Percentiles rank a stretch among this genome's conserved stretches.
These are phyloP conservation scores for Aureobasidium sp. DNA, from an alignment of 2,329 filamentous ascomycete genomes.

Conservation along the genomic window DNA sequence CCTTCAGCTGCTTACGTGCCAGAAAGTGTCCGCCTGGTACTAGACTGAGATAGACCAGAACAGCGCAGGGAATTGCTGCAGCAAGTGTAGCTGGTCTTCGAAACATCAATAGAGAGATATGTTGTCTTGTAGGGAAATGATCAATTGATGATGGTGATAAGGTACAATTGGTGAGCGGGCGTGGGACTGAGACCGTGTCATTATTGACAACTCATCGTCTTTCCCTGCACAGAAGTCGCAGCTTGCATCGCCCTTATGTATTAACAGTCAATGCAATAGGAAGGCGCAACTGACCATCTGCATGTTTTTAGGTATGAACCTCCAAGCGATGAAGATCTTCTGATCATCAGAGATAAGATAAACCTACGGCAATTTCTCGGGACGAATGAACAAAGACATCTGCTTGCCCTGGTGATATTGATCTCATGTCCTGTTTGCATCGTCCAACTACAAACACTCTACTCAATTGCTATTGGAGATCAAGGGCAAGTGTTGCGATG, in stretches of 20 bases:
- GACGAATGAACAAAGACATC: background rate
- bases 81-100: background rate
- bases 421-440: background rate
- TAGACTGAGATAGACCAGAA: constrained; percentile 2
- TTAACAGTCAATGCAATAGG: background rate
- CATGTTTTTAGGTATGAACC: too few relatives aligned
- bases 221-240: too few relatives aligned
- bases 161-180: too few relatives aligned
- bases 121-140: background rate
- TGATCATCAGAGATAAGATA: background rate
- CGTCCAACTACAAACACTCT: background rate
- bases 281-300: background rate
- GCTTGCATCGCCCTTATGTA: too few relatives aligned
- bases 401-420: background rate
- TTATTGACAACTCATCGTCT: too few relatives aligned
- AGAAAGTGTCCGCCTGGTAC: background rate
- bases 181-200: too few relatives aligned
- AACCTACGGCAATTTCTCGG: background rate
- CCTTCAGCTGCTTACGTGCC: background rate
- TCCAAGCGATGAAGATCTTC: background rate
- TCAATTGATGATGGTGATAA: too few relatives aligned
- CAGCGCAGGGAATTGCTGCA: background rate
- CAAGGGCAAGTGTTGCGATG: too few relatives aligned
- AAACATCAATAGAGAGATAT: background rate
- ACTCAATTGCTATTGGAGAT: too few relatives aligned